Conservation (phyloP, 331 rosid genomes). For the Ulmus americana region DNA sequence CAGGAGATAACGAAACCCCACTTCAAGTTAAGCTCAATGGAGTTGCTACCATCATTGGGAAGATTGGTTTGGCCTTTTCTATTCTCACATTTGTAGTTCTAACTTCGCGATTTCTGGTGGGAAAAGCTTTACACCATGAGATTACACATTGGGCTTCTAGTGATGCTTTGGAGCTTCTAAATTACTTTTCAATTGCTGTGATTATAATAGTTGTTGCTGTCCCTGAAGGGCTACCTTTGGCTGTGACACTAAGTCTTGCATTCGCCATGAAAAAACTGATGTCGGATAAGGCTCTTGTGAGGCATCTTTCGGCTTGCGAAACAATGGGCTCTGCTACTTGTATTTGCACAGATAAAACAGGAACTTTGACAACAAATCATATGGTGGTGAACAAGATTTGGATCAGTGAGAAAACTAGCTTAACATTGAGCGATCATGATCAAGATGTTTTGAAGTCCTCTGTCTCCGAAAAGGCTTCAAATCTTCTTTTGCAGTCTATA, state of each 20-base stretch:
- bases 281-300: constrained; percentile 79
- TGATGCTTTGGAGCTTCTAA: constrained; percentile 55
- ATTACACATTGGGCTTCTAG: constrained; percentile 45
- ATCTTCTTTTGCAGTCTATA: constrained; percentile 63
- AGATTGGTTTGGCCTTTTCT: constrained; percentile 71
- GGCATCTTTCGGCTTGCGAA: constrained; percentile 92
- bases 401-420: constrained; percentile 51
- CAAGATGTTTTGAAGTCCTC: constrained; percentile 30
- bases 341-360: constrained; percentile 86
- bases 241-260: constrained; percentile 87
- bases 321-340: constrained; percentile 83
- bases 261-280: constrained; percentile 85
- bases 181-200: constrained; percentile 71
- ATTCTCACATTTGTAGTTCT: constrained; percentile 63
- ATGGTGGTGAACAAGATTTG: constrained; percentile 70
- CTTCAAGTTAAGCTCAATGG: constrained; percentile 89
- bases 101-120: constrained; percentile 46
- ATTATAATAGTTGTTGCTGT: constrained; percentile 89
- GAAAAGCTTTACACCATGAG: constrained; percentile 32
- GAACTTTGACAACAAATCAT: constrained; percentile 84
- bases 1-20: constrained; percentile 85
- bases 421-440: constrained; percentile 11
- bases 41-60: constrained; percentile 82
- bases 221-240: constrained; percentile 84
- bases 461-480: constrained; percentile 29